Base-by-base conservation (phyloP, 2,329 filamentous ascomycete species). In the Fusarium longipes region DNA sequence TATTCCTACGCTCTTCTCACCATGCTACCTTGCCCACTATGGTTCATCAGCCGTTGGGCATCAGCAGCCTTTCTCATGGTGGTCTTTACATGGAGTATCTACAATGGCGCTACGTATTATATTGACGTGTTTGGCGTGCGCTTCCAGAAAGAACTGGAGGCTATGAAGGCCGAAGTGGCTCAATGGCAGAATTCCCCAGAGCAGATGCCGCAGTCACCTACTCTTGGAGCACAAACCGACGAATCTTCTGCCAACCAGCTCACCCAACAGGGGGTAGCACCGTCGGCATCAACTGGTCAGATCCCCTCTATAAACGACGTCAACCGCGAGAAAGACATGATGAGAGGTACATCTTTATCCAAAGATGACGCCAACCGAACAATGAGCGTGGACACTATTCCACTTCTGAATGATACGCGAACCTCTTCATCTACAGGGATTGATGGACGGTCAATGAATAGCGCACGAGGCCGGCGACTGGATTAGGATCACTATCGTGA, bases 41-140 rank as follows among this genome's bases (percentile, higher is more conserved):
- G 96, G 95, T 97, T 99, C 79, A 91, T 92, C 83, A 96, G 90
- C 75, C 88, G 90, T 42, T 93, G 89, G 85, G 90, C 92, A 1
- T 96, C 92, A 38, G 88, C 90, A 3, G 70, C 77, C 0, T 99
- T 97, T 79, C 83, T 99, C 43, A 83, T 90, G 54, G 81, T 87
- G 4, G 89, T 99, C n/a, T 98, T 99, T 75, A 84, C 88, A 40
- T 97, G 94, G 93, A 96, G 93, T 71, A 91, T 97, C 56, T 96
- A 97, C 82, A 99, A 99, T 72, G 96, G 96, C 30, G 93, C 96
- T 18, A 98, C 94, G 1, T 99, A 92, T 79, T 99, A 99, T 79
- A 98, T 99, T 74, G 96, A 99, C 73, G 93, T 98, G 3, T 99
- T 98, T 77, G 96, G 96, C 53, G 97, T 92, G 73, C 89, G 94